Conservation (phyloP, 2,329 filamentous ascomycete species). For the Aspergillus sp. region DNA sequence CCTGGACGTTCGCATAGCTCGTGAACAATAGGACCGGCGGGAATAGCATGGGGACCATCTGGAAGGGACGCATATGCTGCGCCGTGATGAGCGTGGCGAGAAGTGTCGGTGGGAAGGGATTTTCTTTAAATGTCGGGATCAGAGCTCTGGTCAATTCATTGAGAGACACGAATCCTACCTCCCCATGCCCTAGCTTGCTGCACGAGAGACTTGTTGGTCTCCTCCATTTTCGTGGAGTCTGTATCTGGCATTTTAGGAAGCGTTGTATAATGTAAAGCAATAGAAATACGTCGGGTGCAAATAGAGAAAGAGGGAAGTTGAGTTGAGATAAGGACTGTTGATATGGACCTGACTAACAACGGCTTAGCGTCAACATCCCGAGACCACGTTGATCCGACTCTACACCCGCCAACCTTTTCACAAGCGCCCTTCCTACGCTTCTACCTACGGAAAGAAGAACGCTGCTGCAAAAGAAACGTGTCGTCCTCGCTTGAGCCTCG, state of each 20-base stretch:
- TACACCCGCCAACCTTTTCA: not conserved
- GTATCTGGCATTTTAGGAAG: constrained; percentile 17
- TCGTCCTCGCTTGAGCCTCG: not conserved
- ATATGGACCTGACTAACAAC: not conserved
- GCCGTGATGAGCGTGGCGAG: constrained; percentile 58
- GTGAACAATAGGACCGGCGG: constrained; percentile 57
- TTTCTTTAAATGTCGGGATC: constrained; percentile 38
- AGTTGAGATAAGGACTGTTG: too few species aligned
- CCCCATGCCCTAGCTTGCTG: constrained; percentile 34
- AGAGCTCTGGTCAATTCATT: constrained; percentile 3
- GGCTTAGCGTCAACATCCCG: constrained; percentile 1
- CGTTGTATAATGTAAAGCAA: not conserved
- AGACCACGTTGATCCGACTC: not conserved
- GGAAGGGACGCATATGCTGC: constrained; percentile 58
- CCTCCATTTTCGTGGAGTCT: constrained; percentile 17
- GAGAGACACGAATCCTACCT: constrained; percentile 19
- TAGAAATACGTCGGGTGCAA: too few species aligned
- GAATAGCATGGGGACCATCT: constrained; percentile 57
- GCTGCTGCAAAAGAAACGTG: not conserved
- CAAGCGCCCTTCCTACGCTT: not conserved
- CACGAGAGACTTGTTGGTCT: constrained; percentile 30
- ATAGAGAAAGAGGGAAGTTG: too few species aligned
- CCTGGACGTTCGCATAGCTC: constrained; percentile 55
- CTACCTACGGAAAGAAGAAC: constrained; percentile 9
- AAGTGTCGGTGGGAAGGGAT: constrained; percentile 54